Evolutionary conservation across 2,329 filamentous ascomycete species (phyloP).

Genomic region (Monilinia fructigena): DNA sequence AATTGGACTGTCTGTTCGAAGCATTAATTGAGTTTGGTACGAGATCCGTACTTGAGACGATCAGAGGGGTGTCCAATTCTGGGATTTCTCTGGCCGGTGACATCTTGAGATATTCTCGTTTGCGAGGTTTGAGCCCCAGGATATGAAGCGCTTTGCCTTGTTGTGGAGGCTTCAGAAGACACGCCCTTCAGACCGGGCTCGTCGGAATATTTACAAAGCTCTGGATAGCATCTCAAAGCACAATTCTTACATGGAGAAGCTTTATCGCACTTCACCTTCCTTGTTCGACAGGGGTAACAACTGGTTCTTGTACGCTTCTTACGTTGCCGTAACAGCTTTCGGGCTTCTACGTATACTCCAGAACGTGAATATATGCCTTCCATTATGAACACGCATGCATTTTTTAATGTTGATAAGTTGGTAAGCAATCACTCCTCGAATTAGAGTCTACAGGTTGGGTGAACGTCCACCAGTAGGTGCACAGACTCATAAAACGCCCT

Average conservation of each 20-base stretch:
- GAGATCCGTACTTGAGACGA: background rate
- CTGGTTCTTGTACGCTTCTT: background rate
- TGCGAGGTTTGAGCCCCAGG: background rate
- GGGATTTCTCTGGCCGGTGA: background rate
- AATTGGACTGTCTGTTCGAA: background rate
- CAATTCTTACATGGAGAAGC: conserved; percentile 2
- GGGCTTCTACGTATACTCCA: background rate
- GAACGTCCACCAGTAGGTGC: too few species aligned
- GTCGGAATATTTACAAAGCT: background rate
- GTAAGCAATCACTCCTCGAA: background rate
- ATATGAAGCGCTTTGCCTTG: background rate
- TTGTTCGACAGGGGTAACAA: background rate
- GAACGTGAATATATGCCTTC: background rate
- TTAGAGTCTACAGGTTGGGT: too few species aligned
- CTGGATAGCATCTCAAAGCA: background rate
- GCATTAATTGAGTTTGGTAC: background rate
- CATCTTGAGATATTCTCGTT: background rate
- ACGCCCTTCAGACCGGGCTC: background rate
- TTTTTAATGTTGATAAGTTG: background rate
- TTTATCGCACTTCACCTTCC: conserved; percentile 1
- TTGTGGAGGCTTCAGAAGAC: background rate
- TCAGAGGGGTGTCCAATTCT: background rate
- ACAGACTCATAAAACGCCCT: too few species aligned
- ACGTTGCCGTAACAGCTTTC: background rate
- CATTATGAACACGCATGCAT: background rate